Evolutionary conservation across 2,329 filamentous ascomycete genomes (phyloP), one percentile per base, ranked within the genome.

Genomic region (Cladosporium colombiae): DNA sequence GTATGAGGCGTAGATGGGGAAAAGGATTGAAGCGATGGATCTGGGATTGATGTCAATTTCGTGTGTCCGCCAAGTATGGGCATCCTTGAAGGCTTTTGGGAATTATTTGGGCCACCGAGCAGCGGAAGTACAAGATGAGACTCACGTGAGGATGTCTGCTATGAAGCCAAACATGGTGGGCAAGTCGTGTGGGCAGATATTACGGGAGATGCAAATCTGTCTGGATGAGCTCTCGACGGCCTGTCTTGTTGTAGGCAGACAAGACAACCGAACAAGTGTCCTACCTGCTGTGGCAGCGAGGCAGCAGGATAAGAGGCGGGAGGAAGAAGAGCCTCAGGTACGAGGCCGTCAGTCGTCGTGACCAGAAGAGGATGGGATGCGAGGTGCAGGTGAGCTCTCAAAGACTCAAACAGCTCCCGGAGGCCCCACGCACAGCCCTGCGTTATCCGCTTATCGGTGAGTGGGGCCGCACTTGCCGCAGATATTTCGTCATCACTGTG

Each of bases 1-100:
- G 86, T 97, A 98, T 70, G 94, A 97, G 71, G 94, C 93, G 81
- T 97, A 98, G 69, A 97, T 88, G 61, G 95, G 95, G 77, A 98
- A 96, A 76, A 97, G 88, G 76, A 96, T 93, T 65, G 93, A 96
- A 66, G 91, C 89, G 77, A 94, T 80, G 69, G 92, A 94, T 76
- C 93, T 96, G 76, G 57, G 49, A 25, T 61, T 23, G 11, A 25
- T 35, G 62, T 71, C 64, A 75, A 74, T 68, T 67, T 69, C 64
- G 49, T 29, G 14, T 27, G 14, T 25, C 27, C 25, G 4, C 3
- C 29, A 52, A 63, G 2, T 37, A n/a, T 50, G 44, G 57, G 46
- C 25, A 35, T 52, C 16, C 27, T 18, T 46, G 8, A 46, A 18
- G 7, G 16, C 13, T n/a, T 44, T 44, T 18, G 2, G 16, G 10